These are phyloP conservation scores for Leccinum sublutescens DNA, from an alignment of 768 basidiomycete species.

Conservation along the genomic window DNA sequence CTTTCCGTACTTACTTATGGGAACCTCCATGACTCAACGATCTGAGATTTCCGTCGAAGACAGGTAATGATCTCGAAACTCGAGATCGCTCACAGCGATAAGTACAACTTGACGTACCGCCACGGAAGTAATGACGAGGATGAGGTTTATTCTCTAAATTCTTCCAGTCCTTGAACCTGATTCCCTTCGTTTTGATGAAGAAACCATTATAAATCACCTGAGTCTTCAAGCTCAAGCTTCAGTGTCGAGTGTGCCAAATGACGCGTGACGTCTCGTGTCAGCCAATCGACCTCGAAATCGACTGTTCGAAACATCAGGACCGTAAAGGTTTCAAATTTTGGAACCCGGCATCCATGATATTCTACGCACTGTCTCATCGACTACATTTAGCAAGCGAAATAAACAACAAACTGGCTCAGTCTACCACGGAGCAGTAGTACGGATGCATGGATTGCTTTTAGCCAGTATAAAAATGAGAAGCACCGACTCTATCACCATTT, in stretches of 20 bases:
- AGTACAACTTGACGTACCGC: background rate
- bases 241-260: constrained; percentile 43
- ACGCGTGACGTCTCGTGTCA: constrained; percentile 38
- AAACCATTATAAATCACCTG: constrained; percentile 43
- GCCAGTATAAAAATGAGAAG: too few relatives aligned
- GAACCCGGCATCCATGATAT: constrained; percentile 12
- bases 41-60: too few relatives aligned
- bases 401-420: constrained; percentile 36
- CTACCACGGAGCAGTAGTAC: constrained; percentile 34
- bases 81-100: background rate
- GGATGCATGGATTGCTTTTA: constrained; percentile 17
- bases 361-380: constrained; percentile 13
- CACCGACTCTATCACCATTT: too few relatives aligned
- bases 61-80: background rate
- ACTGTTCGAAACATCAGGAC: constrained; percentile 27
- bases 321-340: background rate
- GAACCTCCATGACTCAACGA: background rate
- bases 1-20: background rate
- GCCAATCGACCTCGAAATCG: constrained; percentile 42
- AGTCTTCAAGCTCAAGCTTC: constrained; percentile 13
- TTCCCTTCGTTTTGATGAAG: constrained; percentile 44
- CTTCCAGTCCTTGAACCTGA: constrained; percentile 44
- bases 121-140: background rate
- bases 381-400: constrained; percentile 41
- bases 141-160: background rate